phyloP scores from a whole-genome alignment of 805 yeast species.

The Metschnikowia corniflorae region DNA sequence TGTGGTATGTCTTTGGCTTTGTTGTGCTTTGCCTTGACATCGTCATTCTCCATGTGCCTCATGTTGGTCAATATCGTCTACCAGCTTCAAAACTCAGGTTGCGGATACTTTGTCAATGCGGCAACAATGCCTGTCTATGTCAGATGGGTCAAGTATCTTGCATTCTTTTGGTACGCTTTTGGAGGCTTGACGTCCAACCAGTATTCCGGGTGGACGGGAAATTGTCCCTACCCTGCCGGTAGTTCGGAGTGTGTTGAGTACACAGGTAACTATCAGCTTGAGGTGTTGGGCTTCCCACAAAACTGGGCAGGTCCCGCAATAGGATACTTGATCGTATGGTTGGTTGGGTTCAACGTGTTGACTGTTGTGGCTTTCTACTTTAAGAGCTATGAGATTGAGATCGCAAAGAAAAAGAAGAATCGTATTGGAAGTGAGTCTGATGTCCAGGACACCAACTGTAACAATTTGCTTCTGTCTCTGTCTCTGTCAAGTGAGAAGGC shows the following conservation, averaged over 20 bases:
- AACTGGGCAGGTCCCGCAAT: constrained; percentile 68
- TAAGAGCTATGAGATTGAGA: constrained; percentile 49
- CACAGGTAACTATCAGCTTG: constrained; percentile 52
- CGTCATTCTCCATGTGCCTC: constrained; percentile 61
- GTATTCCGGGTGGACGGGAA: constrained; percentile 58
- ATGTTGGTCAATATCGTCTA: constrained; percentile 60
- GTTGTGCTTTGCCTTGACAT: constrained; percentile 49
- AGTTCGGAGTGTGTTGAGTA: constrained; percentile 37
- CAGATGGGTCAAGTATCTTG: constrained; percentile 75
- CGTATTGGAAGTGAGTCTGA: constrained; percentile 25
- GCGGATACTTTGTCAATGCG: constrained; percentile 78
- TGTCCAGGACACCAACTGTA: neutral
- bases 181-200: constrained; percentile 67
- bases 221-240: constrained; percentile 46
- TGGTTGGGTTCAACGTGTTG: constrained; percentile 48
- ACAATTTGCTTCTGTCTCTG: constrained; percentile 1
- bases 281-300: constrained; percentile 55
- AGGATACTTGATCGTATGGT: constrained; percentile 56
- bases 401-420: constrained; percentile 41
- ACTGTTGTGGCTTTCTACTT: constrained; percentile 47
- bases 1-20: constrained; percentile 55
- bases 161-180: constrained; percentile 75
- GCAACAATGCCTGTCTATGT: constrained; percentile 78
- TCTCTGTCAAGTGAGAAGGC: constrained; percentile 10
- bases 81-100: constrained; percentile 71